phyloP scores from a whole-genome alignment of 768 basidiomycete species.

The Russula sp. region DNA sequence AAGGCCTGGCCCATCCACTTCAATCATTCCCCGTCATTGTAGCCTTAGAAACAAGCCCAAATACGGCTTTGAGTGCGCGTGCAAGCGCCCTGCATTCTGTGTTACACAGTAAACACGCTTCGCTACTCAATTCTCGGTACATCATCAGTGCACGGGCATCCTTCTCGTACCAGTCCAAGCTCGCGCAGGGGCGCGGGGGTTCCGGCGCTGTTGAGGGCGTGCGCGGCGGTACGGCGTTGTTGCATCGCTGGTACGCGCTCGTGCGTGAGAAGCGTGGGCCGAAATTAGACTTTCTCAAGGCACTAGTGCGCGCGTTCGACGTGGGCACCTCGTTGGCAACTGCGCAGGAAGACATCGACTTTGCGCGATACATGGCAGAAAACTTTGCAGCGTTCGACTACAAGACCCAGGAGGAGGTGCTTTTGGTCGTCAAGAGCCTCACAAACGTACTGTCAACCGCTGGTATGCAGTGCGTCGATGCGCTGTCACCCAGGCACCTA shows the following conservation, averaged over 20 bases:
- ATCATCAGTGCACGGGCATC: slow-evolving; percentile 72
- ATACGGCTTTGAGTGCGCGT: slow-evolving; percentile 51
- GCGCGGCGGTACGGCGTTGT: slow-evolving; percentile 46
- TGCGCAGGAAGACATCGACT: slow-evolving; percentile 74
- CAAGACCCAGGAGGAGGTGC: slow-evolving; percentile 89
- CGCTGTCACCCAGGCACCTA: slow-evolving; percentile 62
- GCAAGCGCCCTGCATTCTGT: slow-evolving; percentile 76
- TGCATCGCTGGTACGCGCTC: slow-evolving; percentile 87
- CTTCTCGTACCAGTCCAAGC: slow-evolving; percentile 73
- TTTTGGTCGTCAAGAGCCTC: slow-evolving; percentile 75
- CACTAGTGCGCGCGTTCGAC: slow-evolving; percentile 77
- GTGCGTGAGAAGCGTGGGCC: slow-evolving; percentile 85
- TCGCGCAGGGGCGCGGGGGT: slow-evolving; percentile 30
- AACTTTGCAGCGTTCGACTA: slow-evolving; percentile 91
- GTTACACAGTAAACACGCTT: slow-evolving; percentile 83
- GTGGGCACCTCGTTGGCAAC: slow-evolving; percentile 51
- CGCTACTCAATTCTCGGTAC: slow-evolving; percentile 81
- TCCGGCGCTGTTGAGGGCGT: slow-evolving; percentile 42
- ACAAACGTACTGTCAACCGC: slow-evolving; percentile 69
- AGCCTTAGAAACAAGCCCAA: slow-evolving; percentile 83
- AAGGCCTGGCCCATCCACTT: slow-evolving; percentile 92
- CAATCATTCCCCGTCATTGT: slow-evolving; percentile 92
- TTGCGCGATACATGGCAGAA: slow-evolving; percentile 89
- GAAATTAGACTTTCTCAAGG: slow-evolving; percentile 81
- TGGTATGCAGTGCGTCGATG: slow-evolving; percentile 76